Evolutionary conservation across 495 filamentous ascomycete genomes (phyloP).

Genomic region (Penicillium desertorum): DNA sequence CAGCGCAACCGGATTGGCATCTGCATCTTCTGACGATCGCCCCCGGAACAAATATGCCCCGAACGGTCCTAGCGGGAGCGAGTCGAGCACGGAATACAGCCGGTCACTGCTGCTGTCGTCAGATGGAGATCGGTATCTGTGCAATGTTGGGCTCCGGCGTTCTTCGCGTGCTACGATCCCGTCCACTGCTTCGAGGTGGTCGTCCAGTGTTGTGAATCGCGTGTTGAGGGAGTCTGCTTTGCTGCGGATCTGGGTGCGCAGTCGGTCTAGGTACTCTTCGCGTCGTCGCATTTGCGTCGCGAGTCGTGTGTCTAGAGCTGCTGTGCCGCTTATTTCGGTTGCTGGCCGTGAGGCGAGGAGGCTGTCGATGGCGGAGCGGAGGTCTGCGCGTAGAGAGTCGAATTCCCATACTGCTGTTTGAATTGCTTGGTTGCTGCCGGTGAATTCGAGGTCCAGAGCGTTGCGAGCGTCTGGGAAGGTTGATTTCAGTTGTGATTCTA

Average conservation of each 20-base stretch:
- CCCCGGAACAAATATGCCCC: constrained; percentile 13
- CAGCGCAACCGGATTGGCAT: background rate
- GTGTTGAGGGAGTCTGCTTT: constrained; percentile 38
- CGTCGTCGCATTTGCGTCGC: constrained; percentile 38
- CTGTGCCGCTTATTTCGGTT: constrained; percentile 6
- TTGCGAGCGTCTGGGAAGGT: constrained; percentile 36
- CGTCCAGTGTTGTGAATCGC: constrained; percentile 42
- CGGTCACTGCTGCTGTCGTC: background rate
- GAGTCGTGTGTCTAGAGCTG: constrained; percentile 33
- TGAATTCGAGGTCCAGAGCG: constrained; percentile 46
- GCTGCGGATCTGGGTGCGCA: constrained; percentile 37
- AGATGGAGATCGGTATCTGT: background rate
- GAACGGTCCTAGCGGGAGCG: constrained; percentile 18
- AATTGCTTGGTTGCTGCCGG: constrained; percentile 38
- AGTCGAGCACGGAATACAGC: constrained; percentile 19
- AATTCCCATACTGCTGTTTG: constrained; percentile 39
- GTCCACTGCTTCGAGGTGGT: constrained; percentile 45
- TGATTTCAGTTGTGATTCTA: constrained; percentile 34
- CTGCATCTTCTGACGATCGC: constrained; percentile 19
- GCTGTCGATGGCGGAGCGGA: constrained; percentile 43
- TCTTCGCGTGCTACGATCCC: constrained; percentile 33
- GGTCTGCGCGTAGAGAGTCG: constrained; percentile 42
- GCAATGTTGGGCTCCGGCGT: constrained; percentile 6
- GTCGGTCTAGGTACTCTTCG: constrained; percentile 40
- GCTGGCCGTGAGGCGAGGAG: constrained; percentile 32